Percentiles rank a stretch among this genome's conserved stretches.
phyloP scores from a whole-genome alignment of 148 eudicot species.

The Simmondsia chinensis region DNA sequence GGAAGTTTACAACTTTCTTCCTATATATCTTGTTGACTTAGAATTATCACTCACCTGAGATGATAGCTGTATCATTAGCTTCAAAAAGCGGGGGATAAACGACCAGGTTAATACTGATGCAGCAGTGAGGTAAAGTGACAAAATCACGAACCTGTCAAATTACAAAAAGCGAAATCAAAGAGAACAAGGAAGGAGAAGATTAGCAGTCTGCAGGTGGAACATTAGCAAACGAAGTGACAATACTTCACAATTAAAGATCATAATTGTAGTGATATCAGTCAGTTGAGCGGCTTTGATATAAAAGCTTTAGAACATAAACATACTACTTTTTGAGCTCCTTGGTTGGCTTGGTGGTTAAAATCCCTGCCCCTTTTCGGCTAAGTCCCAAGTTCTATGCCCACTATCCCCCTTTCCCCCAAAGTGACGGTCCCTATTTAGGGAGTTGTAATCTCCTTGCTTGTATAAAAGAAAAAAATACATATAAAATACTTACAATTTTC shows the following conservation, averaged over 20 bases:
- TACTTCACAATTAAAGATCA: too few relatives aligned
- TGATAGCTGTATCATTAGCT: conserved; percentile 89
- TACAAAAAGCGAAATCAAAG: conserved; percentile 4
- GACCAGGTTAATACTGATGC: conserved; percentile 85
- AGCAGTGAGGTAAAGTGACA: conserved; percentile 57
- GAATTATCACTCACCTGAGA: conserved; percentile 60
- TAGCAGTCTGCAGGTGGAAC: not conserved
- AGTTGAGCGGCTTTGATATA: not conserved
- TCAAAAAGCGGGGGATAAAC: conserved; percentile 80
- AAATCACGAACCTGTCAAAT: conserved; percentile 62
- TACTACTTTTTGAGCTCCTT: too few relatives aligned
- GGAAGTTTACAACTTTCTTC: too few relatives aligned
- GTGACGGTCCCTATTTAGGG: too few relatives aligned
- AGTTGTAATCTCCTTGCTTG: too few relatives aligned
- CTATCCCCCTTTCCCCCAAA: too few relatives aligned
- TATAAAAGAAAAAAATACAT: not conserved
- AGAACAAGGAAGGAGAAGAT: not conserved
- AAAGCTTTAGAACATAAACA: conserved; percentile 1
- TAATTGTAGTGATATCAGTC: too few relatives aligned
- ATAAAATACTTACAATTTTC: conserved; percentile 61
- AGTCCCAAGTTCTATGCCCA: too few relatives aligned
- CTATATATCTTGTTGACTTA: too few relatives aligned
- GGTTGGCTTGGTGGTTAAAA: too few relatives aligned
- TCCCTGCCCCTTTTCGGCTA: too few relatives aligned
- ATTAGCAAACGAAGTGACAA: too few relatives aligned